phyloP scores from a whole-genome alignment of 805 yeast genomes.

The Sporopachydermia lactativora region DNA sequence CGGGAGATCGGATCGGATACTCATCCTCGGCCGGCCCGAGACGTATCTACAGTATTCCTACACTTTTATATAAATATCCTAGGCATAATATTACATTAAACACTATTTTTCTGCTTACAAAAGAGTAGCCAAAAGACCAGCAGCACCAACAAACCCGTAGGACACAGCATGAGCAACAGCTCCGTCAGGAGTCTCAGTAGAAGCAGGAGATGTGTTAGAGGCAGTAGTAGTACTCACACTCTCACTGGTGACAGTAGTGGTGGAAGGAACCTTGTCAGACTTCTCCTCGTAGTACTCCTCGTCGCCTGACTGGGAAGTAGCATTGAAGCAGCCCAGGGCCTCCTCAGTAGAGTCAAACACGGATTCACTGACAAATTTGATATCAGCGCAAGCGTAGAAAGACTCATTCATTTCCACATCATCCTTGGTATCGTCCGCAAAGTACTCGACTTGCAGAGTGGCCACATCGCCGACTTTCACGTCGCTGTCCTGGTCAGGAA shows the following conservation, averaged over 20 bases:
- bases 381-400: conserved; percentile 27
- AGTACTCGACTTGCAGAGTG: conserved; percentile 22
- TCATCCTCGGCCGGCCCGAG: no score
- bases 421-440: conserved; percentile 13
- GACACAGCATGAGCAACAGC: neutral
- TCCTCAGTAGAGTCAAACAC: conserved; percentile 22
- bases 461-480: conserved; percentile 24
- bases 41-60: no score
- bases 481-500: conserved; percentile 24
- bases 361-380: conserved; percentile 24
- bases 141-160: neutral
- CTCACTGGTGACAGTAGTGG: conserved; percentile 1
- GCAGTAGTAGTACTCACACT: no score
- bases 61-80: no score
- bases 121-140: neutral
- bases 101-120: no score
- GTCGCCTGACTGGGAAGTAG: conserved; percentile 17
- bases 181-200: neutral
- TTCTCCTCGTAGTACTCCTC: conserved; percentile 22
- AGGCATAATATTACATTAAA: no score
- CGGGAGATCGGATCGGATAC: no score
- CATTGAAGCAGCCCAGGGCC: conserved; percentile 26
- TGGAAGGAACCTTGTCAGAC: neutral
- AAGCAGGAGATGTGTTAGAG: no score
- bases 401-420: conserved; percentile 21